These are phyloP conservation scores for Kalaharituber pfeilii DNA, from an alignment of 2,329 filamentous ascomycete species.

Conservation along the genomic window DNA sequence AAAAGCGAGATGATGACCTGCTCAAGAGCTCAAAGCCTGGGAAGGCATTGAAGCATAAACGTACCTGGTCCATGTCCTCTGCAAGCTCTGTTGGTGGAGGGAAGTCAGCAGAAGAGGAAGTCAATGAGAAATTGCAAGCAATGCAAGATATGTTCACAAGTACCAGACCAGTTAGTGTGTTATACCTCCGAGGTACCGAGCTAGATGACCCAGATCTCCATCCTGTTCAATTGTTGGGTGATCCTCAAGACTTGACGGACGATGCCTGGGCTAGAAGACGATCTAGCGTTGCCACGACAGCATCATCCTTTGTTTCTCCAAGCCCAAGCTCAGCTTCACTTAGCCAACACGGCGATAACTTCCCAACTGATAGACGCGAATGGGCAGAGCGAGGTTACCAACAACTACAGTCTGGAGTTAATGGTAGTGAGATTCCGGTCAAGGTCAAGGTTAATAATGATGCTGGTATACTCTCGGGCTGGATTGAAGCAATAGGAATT, in stretches of 20 bases:
- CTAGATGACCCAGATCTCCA: conserved; percentile 63
- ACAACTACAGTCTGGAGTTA: conserved; percentile 11
- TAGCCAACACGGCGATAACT: conserved; percentile 23
- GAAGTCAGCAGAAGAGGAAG: conserved; percentile 46
- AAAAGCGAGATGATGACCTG: conserved; percentile 38
- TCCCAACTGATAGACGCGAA: conserved; percentile 18
- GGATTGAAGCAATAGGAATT: conserved; percentile 85
- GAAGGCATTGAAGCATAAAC: conserved; percentile 79
- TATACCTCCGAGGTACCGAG: conserved; percentile 62
- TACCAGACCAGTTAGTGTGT: conserved; percentile 57
- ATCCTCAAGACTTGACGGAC: conserved; percentile 39
- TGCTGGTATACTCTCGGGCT: conserved; percentile 52
- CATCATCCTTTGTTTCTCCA: conserved; percentile 46
- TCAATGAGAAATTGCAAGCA: conserved; percentile 59
- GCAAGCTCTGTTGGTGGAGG: conserved; percentile 42
- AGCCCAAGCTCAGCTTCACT: conserved; percentile 49
- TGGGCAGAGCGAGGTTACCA: conserved; percentile 18
- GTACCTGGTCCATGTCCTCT: conserved; percentile 91
- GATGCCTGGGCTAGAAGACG: conserved; percentile 27
- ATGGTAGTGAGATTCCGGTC: conserved; percentile 30
- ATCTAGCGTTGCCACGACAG: conserved; percentile 29
- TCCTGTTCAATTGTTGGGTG: conserved; percentile 55
- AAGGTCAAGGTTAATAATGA: conserved; percentile 40
- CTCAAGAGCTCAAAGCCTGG: conserved; percentile 43
- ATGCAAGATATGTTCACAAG: conserved; percentile 81